Conservation (phyloP, 2,329 filamentous ascomycete genomes). For the Coleophoma eucalyptorum region DNA sequence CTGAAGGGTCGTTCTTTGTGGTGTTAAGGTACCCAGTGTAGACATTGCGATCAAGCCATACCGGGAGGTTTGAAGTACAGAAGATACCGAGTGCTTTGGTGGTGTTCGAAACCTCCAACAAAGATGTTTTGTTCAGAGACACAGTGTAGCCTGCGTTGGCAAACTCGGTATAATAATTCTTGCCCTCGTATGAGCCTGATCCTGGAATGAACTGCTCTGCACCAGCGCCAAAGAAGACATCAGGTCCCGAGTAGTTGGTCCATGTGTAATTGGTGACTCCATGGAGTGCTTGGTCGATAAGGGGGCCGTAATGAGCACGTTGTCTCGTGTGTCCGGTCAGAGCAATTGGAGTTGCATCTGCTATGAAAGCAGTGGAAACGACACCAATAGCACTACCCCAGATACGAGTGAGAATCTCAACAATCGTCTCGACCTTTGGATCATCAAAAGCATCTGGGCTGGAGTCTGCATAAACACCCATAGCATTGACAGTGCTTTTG, state of each 20-base stretch:
- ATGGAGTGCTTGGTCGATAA: conserved; percentile 74
- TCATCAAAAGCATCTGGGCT: conserved; percentile 73
- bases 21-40: conserved; percentile 66
- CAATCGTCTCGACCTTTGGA: conserved; percentile 81
- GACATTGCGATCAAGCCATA: conserved; percentile 84
- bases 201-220: conserved; percentile 75
- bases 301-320: conserved; percentile 63
- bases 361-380: conserved; percentile 77
- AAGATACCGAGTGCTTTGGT: conserved; percentile 75
- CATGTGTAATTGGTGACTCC: conserved; percentile 78
- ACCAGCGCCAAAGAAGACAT: conserved; percentile 79
- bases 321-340: conserved; percentile 69
- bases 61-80: conserved; percentile 69
- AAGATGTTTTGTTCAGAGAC: conserved; percentile 69
- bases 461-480: conserved; percentile 76
- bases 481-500: conserved; percentile 78
- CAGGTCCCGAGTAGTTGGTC: conserved; percentile 70
- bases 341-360: conserved; percentile 79
- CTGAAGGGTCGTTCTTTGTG: conserved; percentile 66
- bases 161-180: conserved; percentile 77
- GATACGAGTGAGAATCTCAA: conserved; percentile 71
- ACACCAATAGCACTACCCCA: conserved; percentile 57
- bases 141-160: conserved; percentile 68
- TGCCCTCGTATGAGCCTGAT: conserved; percentile 60
- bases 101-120: conserved; percentile 52